These are phyloP conservation scores for Blastocystis sp. DNA, from an alignment of 352 stramenopile species.

Conservation along the genomic window DNA sequence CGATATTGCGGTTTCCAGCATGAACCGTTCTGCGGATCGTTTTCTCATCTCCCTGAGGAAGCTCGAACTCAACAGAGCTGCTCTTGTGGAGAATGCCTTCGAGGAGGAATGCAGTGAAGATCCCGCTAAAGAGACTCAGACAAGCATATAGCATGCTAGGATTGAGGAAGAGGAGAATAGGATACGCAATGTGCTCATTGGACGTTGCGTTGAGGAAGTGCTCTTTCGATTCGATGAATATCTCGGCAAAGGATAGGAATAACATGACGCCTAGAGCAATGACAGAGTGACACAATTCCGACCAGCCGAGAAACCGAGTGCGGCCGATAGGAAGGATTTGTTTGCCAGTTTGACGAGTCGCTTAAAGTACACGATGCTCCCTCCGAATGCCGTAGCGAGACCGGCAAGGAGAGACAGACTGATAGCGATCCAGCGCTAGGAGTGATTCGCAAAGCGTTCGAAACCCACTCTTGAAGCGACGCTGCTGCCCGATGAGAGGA, in stretches of 20 bases:
- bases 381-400: constrained; percentile 80
- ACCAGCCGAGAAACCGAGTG: constrained; percentile 80
- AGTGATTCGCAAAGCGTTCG: too few species aligned
- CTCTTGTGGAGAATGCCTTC: constrained; percentile 75
- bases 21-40: constrained; percentile 12
- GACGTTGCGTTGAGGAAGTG: constrained; percentile 44
- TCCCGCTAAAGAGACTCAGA: constrained; percentile 75
- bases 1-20: too few species aligned
- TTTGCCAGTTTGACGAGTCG: constrained; percentile 79
- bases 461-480: too few species aligned
- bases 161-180: constrained; percentile 54
- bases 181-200: constrained; percentile 52
- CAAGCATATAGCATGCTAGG: constrained; percentile 51
- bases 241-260: constrained; percentile 82
- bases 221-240: constrained; percentile 78
- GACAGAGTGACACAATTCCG: neutral
- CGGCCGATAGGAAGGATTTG: constrained; percentile 78
- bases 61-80: constrained; percentile 52
- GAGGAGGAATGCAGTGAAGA: constrained; percentile 70
- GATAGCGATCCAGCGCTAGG: constrained; percentile 77
- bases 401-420: constrained; percentile 80
- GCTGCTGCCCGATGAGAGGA: too few species aligned
- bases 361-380: constrained; percentile 82
- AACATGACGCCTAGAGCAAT: constrained; percentile 79
- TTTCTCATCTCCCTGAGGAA: constrained; percentile 7